Conservation (phyloP, 1,139 yeast species). For the Hyphopichia buzzinii region DNA sequence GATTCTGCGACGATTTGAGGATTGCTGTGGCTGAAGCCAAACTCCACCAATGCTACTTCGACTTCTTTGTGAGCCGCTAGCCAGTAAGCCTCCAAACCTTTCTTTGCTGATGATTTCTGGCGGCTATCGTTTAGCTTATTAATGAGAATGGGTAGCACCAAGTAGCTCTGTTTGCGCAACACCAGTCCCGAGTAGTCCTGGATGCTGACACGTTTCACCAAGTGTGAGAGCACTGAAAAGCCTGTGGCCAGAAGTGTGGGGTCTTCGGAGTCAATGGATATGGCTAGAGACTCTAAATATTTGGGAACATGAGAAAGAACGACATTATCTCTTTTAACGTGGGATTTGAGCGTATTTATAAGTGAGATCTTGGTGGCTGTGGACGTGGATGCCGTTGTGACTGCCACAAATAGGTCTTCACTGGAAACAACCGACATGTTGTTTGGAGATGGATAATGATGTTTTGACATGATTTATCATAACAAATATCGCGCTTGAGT, state of each 20-base stretch:
- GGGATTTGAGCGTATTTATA: constrained; percentile 58
- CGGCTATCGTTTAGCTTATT: constrained; percentile 51
- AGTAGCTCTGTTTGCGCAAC: constrained; percentile 47
- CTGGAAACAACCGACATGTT: constrained; percentile 14
- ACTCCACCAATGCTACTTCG: constrained; percentile 45
- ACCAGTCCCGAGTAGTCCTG: constrained; percentile 55
- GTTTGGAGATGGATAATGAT: too few relatives aligned
- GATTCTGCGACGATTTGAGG: constrained; percentile 42
- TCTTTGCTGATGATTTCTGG: constrained; percentile 47
- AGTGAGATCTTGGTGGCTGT: constrained; percentile 32
- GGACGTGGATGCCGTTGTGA: constrained; percentile 18
- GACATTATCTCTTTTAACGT: constrained; percentile 66
- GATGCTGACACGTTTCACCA: constrained; percentile 71
- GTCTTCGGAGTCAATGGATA: constrained; percentile 43
- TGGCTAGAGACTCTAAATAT: constrained; percentile 57
- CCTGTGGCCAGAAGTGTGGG: constrained; percentile 45
- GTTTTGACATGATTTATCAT: too few relatives aligned
- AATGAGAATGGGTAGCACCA: constrained; percentile 58
- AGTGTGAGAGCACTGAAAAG: constrained; percentile 70
- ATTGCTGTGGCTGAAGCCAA: constrained; percentile 49
- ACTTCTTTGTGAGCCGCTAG: constrained; percentile 57
- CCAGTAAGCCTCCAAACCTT: constrained; percentile 68
- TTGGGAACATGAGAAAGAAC: constrained; percentile 50
- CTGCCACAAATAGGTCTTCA: constrained; percentile 21
- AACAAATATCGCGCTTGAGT: too few relatives aligned